phyloP scores from a whole-genome alignment of 2,329 filamentous ascomycete genomes.

The Penicillium sp. region DNA sequence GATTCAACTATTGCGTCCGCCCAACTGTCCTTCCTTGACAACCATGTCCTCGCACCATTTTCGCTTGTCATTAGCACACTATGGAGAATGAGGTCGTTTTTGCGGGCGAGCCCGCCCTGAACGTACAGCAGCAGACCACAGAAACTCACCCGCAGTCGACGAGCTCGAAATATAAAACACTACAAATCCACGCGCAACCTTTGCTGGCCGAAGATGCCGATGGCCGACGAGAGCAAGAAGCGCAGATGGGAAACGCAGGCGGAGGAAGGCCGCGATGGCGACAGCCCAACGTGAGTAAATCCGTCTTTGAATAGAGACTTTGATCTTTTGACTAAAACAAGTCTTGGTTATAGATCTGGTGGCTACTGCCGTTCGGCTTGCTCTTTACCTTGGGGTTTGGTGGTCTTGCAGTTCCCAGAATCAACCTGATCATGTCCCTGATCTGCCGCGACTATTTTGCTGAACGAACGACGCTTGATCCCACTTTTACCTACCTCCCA shows the following conservation, averaged over 20 bases:
- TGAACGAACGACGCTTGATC: slow-evolving; percentile 56
- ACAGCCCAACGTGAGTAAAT: slow-evolving; percentile 43
- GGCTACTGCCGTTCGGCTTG: slow-evolving; percentile 74
- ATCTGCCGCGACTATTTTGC: slow-evolving; percentile 79
- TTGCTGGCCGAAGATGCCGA: slow-evolving; percentile 10
- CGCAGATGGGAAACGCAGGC: slow-evolving; percentile 2
- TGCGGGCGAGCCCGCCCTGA: slow-evolving; percentile 28
- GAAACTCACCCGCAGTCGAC: slow-evolving; percentile 9
- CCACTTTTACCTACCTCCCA: slow-evolving; percentile 55
- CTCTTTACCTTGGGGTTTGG: slow-evolving; percentile 83
- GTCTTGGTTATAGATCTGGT: slow-evolving; percentile 57
- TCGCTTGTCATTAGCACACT: not conserved
- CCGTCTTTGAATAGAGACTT: not conserved
- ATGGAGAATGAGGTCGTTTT: slow-evolving; percentile 34
- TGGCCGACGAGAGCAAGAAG: slow-evolving; percentile 4
- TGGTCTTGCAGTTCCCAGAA: slow-evolving; percentile 74
- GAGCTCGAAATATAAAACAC: slow-evolving; percentile 9
- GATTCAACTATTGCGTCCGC: slow-evolving; percentile 7
- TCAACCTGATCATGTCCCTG: slow-evolving; percentile 78
- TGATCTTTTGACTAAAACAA: slow-evolving; percentile 5
- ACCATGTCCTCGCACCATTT: not conserved
- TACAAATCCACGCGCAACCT: slow-evolving; percentile 16
- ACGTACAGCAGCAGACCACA: slow-evolving; percentile 21
- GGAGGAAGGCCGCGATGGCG: slow-evolving; percentile 41
- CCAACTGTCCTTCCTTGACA: slow-evolving; percentile 30